These are phyloP conservation scores for Mangifera indica DNA, from an alignment of 345 rosid genomes.

Conservation along the genomic window DNA sequence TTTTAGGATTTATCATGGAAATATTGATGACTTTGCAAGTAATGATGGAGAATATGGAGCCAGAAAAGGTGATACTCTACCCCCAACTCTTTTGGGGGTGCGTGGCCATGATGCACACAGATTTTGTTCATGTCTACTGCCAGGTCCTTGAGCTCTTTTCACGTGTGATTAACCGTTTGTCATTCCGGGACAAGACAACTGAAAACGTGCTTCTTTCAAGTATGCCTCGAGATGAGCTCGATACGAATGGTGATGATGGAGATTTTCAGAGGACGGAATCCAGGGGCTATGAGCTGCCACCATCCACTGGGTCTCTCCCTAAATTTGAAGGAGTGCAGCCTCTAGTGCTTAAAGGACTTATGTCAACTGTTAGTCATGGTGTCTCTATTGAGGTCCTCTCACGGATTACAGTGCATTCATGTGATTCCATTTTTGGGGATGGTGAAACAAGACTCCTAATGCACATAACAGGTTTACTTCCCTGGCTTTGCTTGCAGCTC, in stretches of 20 bases:
- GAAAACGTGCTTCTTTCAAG: constrained; percentile 97
- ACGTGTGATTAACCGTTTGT: constrained; percentile 81
- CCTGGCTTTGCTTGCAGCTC: constrained; percentile 97
- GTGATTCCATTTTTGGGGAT: constrained; percentile 96
- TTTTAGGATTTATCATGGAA: constrained; percentile 95
- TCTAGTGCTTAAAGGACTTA: constrained; percentile 94
- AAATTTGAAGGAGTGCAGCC: constrained; percentile 95
- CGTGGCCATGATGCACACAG: constrained; percentile 99
- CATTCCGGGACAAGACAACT: constrained; percentile 86
- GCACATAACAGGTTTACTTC: constrained; percentile 95
- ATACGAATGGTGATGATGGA: constrained; percentile 42
- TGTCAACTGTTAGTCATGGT: constrained; percentile 89
- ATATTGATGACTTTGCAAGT: constrained; percentile 89
- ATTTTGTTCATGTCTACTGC: constrained; percentile 94
- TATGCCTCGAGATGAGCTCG: constrained; percentile 91
- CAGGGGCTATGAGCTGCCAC: constrained; percentile 64
- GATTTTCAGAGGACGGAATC: constrained; percentile 75
- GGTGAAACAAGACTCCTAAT: constrained; percentile 88
- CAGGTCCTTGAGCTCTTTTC: constrained; percentile 97
- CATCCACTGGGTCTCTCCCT: constrained; percentile 73
- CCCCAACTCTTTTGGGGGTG: constrained; percentile 99
- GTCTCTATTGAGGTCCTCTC: constrained; percentile 88
- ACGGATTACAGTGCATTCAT: constrained; percentile 78
- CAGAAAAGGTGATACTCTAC: constrained; percentile 93
- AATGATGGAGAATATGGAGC: constrained; percentile 99